A percentile compares a stretch with the other conserved stretches of the same genome.
These are phyloP conservation scores for Brassica incana DNA, from an alignment of 345 rosid species.

Conservation along the genomic window DNA sequence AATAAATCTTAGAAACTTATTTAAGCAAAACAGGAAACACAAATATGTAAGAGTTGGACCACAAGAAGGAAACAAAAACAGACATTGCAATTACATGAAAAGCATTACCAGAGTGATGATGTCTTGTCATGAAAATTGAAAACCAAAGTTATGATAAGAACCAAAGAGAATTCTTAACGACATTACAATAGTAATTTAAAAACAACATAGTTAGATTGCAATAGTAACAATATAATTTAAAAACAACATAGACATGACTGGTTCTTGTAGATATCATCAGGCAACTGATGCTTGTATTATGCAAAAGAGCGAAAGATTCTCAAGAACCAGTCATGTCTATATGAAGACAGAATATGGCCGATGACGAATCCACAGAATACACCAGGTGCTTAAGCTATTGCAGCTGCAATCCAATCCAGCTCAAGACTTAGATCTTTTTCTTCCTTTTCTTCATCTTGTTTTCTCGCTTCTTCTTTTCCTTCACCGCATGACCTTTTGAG, in stretches of 20 bases:
- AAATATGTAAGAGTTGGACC: not conserved
- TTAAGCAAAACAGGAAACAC: not conserved
- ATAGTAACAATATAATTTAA: not conserved
- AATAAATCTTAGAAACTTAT: not conserved
- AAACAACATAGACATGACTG: not conserved
- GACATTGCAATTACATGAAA: not conserved
- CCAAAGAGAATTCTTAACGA: no score
- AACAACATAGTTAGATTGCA: no score
- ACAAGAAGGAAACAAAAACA: not conserved
- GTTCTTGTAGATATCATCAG: not conserved
- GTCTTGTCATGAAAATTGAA: not conserved
- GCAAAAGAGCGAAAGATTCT: not conserved
- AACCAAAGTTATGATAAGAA: no score
- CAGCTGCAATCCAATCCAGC: constrained; percentile 31
- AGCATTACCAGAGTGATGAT: not conserved
- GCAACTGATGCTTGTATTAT: not conserved
- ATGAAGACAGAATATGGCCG: constrained; percentile 9
- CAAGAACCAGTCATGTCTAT: not conserved
- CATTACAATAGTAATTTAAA: not conserved
- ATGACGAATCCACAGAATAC: constrained; percentile 21
- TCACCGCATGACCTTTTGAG: not conserved
- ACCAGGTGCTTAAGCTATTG: constrained; percentile 2
- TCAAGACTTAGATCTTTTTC: not conserved
- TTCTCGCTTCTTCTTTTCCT: not conserved
- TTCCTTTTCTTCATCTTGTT: not conserved